phyloP scores from a whole-genome alignment of 495 filamentous ascomycete species.

The Aspergillus asperescens region DNA sequence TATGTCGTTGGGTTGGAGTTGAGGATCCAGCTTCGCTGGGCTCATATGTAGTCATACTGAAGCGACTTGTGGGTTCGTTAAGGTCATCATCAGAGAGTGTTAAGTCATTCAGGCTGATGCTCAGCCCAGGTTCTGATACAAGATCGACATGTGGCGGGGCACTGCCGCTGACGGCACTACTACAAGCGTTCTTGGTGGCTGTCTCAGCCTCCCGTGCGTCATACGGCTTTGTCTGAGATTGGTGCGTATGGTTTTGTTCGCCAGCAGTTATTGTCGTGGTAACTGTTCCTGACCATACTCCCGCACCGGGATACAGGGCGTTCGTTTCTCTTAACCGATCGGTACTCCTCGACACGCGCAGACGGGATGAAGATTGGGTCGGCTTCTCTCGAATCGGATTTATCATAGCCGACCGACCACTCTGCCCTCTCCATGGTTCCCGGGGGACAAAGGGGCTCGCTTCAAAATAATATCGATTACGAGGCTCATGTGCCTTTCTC shows the following conservation, averaged over 20 bases:
- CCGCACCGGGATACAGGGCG: constrained; percentile 8
- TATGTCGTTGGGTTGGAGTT: constrained; percentile 40
- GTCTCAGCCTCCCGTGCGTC: constrained; percentile 11
- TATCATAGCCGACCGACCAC: constrained; percentile 43
- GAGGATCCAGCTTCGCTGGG: constrained; percentile 39
- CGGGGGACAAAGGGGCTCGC: constrained; percentile 21
- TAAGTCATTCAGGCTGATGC: constrained; percentile 22
- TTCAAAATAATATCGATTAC: constrained; percentile 22
- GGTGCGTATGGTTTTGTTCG: constrained; percentile 14
- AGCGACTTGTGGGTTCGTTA: constrained; percentile 57
- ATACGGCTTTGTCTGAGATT: constrained; percentile 1
- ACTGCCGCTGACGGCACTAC: constrained; percentile 11
- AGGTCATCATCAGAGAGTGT: constrained; percentile 22
- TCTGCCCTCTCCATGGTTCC: constrained; percentile 49
- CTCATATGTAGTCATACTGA: constrained; percentile 70
- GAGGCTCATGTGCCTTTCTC: constrained; percentile 26
- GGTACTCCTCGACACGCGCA: constrained; percentile 15
- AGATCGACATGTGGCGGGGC: constrained; percentile 25
- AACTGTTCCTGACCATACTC: constrained; percentile 23
- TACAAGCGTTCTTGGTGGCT: constrained; percentile 2
- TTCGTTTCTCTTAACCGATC: constrained; percentile 13
- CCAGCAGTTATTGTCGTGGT: constrained; percentile 41
- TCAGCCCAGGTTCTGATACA: constrained; percentile 17
- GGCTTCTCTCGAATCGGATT: constrained; percentile 26
- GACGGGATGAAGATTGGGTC: constrained; percentile 25